Conservation (phyloP, 2,329 filamentous ascomycete species). For the Leptoxyphium fumago region DNA sequence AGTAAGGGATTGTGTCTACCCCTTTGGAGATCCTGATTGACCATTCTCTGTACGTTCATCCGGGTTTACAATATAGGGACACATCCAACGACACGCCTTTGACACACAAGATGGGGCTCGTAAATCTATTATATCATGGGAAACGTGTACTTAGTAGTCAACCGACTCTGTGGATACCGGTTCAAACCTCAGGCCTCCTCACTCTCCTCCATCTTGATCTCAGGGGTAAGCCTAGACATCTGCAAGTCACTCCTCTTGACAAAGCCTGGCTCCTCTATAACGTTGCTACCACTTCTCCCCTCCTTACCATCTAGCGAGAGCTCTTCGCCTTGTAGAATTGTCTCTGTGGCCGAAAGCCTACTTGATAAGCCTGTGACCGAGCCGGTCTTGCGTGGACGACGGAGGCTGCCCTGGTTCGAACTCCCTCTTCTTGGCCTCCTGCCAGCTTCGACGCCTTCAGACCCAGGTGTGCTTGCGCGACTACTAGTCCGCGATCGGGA, state of each 20-base stretch:
- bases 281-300: not conserved
- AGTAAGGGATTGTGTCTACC: too few species aligned
- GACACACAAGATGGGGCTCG: too few species aligned
- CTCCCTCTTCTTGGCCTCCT: slow-evolving; percentile 10
- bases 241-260: not conserved
- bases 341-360: slow-evolving; percentile 15
- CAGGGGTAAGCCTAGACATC: not conserved
- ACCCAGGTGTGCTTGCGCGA: slow-evolving; percentile 13
- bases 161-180: too few species aligned
- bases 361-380: slow-evolving; percentile 8
- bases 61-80: too few species aligned
- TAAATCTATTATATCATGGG: too few species aligned
- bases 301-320: not conserved
- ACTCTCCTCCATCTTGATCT: not conserved
- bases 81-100: too few species aligned
- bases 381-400: slow-evolving; percentile 9
- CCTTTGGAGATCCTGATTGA: too few species aligned
- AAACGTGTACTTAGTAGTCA: too few species aligned
- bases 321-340: slow-evolving; percentile 10
- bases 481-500: slow-evolving; percentile 8
- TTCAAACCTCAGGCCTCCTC: not conserved
- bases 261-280: not conserved
- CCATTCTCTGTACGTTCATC: too few species aligned
- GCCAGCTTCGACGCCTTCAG: slow-evolving; percentile 5
- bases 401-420: slow-evolving; percentile 6